Percentiles rank a stretch among this genome's conserved stretches.
Conservation (phyloP, 169 alveolate species). For the Babesia ovata region DNA sequence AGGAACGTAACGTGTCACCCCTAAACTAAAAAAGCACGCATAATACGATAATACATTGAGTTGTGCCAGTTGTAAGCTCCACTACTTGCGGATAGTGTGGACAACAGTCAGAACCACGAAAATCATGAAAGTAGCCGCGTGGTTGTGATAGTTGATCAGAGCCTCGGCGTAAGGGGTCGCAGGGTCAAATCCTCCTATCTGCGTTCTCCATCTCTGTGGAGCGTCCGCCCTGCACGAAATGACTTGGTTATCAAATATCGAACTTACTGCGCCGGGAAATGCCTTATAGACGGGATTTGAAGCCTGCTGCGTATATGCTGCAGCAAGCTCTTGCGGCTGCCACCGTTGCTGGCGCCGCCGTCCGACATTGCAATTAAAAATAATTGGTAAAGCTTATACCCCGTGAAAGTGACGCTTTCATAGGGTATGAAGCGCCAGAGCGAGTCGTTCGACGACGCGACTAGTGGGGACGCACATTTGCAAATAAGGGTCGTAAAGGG, state of each 20-base stretch:
- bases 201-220: conserved; percentile 81
- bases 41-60: no score
- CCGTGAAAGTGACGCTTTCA: neutral
- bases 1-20: no score
- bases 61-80: neutral
- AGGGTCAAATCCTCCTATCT: conserved; percentile 85
- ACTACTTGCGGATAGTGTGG: conserved; percentile 71
- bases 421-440: neutral
- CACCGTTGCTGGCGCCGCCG: conserved; percentile 8
- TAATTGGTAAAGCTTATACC: neutral
- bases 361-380: conserved; percentile 10
- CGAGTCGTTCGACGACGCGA: no score
- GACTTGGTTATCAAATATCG: neutral
- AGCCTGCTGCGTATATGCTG: conserved; percentile 40
- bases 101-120: conserved; percentile 81
- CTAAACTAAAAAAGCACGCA: no score
- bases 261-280: conserved; percentile 50
- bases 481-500: no score
- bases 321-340: conserved; percentile 7
- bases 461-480: no score
- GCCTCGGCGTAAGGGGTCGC: conserved; percentile 86
- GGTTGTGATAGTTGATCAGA: conserved; percentile 83
- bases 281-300: conserved; percentile 24
- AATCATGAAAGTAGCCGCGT: conserved; percentile 83
- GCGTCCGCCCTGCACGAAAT: conserved; percentile 75